Evolutionary conservation across 2,329 filamentous ascomycete genomes (phyloP).

Genomic region (Hawksworthiomyces lignivorus): DNA sequence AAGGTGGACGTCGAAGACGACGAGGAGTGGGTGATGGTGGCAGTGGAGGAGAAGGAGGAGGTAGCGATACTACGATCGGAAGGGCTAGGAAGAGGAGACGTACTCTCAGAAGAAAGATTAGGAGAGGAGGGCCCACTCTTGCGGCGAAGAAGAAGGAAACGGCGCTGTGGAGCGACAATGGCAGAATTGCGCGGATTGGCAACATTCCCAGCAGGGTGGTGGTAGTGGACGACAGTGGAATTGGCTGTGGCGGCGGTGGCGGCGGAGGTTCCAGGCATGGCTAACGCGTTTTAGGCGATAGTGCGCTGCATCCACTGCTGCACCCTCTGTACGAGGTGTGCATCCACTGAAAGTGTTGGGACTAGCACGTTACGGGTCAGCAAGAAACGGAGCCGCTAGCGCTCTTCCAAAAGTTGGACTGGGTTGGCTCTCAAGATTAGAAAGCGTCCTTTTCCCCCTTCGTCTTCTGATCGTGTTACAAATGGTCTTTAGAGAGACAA

Average conservation of each 20-base stretch:
- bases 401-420: not conserved
- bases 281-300: too few species aligned
- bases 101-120: not conserved
- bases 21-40: not conserved
- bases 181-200: too few species aligned
- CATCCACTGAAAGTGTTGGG: not conserved
- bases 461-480: too few species aligned
- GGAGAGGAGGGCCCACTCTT: conserved; percentile 1
- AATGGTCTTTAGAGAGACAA: too few species aligned
- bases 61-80: not conserved
- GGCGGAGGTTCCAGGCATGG: not conserved
- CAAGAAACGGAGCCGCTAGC: conserved; percentile 8
- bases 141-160: conserved; percentile 5
- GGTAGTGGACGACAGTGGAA: not conserved
- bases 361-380: not conserved
- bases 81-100: not conserved
- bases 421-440: too few species aligned
- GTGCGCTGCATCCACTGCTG: too few species aligned
- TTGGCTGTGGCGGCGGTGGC: not conserved
- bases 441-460: too few species aligned
- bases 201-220: too few species aligned
- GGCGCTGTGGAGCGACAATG: conserved; percentile 4
- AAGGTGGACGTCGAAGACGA: not conserved
- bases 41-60: not conserved
- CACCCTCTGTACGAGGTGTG: too few species aligned